Conservation (phyloP, 371 early-diverging fungal species). For the Blakeslea trispora region DNA sequence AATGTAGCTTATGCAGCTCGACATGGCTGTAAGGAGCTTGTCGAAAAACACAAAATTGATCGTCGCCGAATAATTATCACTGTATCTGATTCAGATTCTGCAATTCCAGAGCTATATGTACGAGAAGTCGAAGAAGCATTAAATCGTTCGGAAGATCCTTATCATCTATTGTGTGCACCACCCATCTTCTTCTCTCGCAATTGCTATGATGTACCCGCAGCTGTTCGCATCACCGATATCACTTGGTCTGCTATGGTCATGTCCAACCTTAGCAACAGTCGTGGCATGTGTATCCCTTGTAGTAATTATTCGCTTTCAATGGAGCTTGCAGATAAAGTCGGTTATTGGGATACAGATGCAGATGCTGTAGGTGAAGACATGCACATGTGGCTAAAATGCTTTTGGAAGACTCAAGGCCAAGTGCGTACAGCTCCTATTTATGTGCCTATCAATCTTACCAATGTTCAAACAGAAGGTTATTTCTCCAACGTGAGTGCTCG, state of each 20-base stretch:
- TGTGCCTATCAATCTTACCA: slow-evolving; percentile 75
- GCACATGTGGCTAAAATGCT: slow-evolving; percentile 86
- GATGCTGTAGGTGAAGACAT: slow-evolving; percentile 85
- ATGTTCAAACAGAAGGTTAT: slow-evolving; percentile 67
- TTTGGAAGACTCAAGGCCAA: slow-evolving; percentile 71
- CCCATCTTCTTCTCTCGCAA: slow-evolving; percentile 80
- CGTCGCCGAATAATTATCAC: slow-evolving; percentile 62
- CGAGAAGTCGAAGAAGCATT: slow-evolving; percentile 44
- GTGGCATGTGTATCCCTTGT: slow-evolving; percentile 72
- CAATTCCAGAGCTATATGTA: slow-evolving; percentile 48
- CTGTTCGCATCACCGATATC: slow-evolving; percentile 77
- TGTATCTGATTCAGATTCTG: slow-evolving; percentile 49
- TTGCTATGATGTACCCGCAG: slow-evolving; percentile 69
- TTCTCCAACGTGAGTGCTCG: slow-evolving; percentile 62
- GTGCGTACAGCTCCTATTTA: slow-evolving; percentile 68
- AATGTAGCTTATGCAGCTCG: slow-evolving; percentile 76
- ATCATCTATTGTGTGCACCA: slow-evolving; percentile 64
- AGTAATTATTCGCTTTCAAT: slow-evolving; percentile 74
- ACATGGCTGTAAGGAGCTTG: slow-evolving; percentile 29
- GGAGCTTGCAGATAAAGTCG: slow-evolving; percentile 68
- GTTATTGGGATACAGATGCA: slow-evolving; percentile 79
- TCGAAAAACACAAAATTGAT: slow-evolving; percentile 35
- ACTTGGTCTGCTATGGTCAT: slow-evolving; percentile 82
- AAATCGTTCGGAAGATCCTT: slow-evolving; percentile 41
- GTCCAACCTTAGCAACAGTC: slow-evolving; percentile 69